Evolutionary conservation across 805 yeast genomes (phyloP).

Genomic region (Wickerhamomyces sydowiorum): DNA sequence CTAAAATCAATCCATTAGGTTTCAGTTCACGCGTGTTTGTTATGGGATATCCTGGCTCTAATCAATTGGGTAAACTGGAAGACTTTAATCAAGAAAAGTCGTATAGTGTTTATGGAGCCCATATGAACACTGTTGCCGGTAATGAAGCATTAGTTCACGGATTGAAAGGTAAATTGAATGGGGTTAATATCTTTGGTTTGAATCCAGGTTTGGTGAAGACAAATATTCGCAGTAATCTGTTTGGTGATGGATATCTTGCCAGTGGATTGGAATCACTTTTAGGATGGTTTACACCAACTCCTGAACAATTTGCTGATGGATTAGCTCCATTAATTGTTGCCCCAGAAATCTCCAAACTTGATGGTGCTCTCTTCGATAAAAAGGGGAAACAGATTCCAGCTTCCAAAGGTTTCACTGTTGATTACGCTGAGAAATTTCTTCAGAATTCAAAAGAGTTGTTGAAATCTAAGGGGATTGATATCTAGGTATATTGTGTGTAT

Average conservation of each 20-base stretch:
- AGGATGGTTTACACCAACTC: conserved; percentile 25
- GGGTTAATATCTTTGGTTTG: conserved; percentile 28
- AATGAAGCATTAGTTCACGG: conserved; percentile 31
- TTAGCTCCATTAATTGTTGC: conserved; percentile 28
- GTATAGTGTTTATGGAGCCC: conserved; percentile 26
- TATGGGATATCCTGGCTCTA: conserved; percentile 35
- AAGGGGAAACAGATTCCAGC: conserved; percentile 22
- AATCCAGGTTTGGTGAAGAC: conserved; percentile 36
- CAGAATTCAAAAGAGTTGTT: conserved; percentile 21
- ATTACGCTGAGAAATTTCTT: conserved; percentile 24
- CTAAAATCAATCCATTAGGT: neutral
- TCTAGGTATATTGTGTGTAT: neutral
- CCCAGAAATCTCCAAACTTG: conserved; percentile 22
- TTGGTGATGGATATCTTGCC: conserved; percentile 25
- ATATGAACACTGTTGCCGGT: conserved; percentile 38
- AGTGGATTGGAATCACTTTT: conserved; percentile 23
- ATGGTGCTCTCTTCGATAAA: conserved; percentile 27
- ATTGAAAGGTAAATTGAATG: conserved; percentile 15
- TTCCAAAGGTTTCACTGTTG: conserved; percentile 24
- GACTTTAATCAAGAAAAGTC: conserved; percentile 29
- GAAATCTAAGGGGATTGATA: conserved; percentile 10
- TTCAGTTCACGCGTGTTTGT: conserved; percentile 28
- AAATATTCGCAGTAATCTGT: conserved; percentile 26
- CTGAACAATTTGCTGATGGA: conserved; percentile 28
- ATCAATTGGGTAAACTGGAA: conserved; percentile 25